Percentiles rank a stretch among this genome's conserved stretches.
phyloP scores from a whole-genome alignment of 441 rosid species.

The Erodium moschatum region DNA sequence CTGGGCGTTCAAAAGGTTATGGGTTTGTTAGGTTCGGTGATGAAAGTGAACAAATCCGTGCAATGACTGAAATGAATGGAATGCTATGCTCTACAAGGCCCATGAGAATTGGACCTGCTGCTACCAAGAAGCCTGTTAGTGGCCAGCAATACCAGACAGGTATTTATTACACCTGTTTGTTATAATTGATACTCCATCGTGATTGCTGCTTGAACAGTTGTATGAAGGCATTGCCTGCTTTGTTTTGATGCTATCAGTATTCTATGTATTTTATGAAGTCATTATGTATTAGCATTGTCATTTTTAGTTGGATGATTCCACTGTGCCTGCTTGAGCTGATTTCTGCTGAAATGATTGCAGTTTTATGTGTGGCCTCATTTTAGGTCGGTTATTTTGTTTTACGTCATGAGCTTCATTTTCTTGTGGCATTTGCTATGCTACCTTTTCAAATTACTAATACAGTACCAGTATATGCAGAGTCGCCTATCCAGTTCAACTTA shows the following conservation, averaged over 20 bases:
- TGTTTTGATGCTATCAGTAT: not conserved
- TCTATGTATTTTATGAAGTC: not conserved
- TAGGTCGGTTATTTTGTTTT: constrained; percentile 86
- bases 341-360: constrained; percentile 85
- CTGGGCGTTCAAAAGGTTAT: constrained; percentile 65
- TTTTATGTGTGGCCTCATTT: constrained; percentile 56
- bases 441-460: constrained; percentile 36
- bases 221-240: too few species aligned
- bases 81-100: constrained; percentile 56
- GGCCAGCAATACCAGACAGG: constrained; percentile 47
- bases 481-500: constrained; percentile 33
- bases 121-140: constrained; percentile 40
- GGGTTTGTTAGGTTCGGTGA: constrained; percentile 66
- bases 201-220: not conserved
- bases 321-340: constrained; percentile 63
- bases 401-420: constrained; percentile 42
- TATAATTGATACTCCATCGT: not conserved
- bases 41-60: constrained; percentile 55
- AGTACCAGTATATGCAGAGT: constrained; percentile 30
- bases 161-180: constrained; percentile 20
- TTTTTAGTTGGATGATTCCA: constrained; percentile 15
- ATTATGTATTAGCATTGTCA: too few species aligned
- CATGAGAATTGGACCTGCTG: constrained; percentile 59
- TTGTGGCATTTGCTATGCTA: constrained; percentile 52
- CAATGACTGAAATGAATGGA: constrained; percentile 72